Evolutionary conservation across 2,329 filamentous ascomycete genomes (phyloP).

Genomic region (Clonostachys rosea): DNA sequence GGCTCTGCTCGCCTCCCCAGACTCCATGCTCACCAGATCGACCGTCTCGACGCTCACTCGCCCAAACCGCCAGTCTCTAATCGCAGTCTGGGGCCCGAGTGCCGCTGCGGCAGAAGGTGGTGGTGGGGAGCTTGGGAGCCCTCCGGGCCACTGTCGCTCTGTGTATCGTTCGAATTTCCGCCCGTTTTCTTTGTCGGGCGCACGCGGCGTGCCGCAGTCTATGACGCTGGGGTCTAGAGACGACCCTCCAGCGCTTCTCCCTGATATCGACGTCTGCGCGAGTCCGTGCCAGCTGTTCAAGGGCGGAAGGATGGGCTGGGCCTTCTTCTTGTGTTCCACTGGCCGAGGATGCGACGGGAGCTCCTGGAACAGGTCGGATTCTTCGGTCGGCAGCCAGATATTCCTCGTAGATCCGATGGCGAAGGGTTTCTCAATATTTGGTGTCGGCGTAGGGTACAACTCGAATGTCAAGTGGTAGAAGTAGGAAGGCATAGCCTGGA

Average conservation of each 20-base stretch:
- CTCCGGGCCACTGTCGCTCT: constrained; percentile 32
- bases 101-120: constrained; percentile 35
- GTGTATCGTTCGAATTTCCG: constrained; percentile 23
- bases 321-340: constrained; percentile 2
- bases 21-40: constrained; percentile 51
- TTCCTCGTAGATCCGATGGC: constrained; percentile 6
- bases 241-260: not conserved
- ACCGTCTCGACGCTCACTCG: constrained; percentile 76
- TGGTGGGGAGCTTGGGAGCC: constrained; percentile 33
- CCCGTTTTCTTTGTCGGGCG: constrained; percentile 17
- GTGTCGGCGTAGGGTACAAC: constrained; percentile 47
- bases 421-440: constrained; percentile 3
- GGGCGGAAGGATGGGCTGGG: not conserved
- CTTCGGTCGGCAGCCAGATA: constrained; percentile 45
- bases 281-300: not conserved
- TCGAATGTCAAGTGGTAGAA: constrained; percentile 65
- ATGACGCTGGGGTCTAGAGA: constrained; percentile 27
- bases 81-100: constrained; percentile 42
- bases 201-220: constrained; percentile 42
- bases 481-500: constrained; percentile 49
- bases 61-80: constrained; percentile 76
- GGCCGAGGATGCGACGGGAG: constrained; percentile 44
- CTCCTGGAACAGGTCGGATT: constrained; percentile 48
- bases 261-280: too few species aligned
- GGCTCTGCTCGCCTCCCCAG: constrained; percentile 21